phyloP scores from a whole-genome alignment of 78 protist genomes.

The Diacronema lutheri region DNA sequence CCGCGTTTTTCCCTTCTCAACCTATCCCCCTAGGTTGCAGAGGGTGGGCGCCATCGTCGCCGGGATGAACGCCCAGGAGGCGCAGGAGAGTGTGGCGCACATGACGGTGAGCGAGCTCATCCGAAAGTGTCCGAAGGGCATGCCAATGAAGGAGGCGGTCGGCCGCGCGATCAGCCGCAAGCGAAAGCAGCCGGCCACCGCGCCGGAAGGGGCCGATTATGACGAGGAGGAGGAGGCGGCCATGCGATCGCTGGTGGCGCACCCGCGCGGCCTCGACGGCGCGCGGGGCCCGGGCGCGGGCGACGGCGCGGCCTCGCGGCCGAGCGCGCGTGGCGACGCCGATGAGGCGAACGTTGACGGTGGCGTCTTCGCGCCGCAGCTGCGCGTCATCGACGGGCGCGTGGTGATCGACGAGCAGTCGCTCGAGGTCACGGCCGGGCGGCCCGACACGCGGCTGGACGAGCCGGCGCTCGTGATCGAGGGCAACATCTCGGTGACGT shows the following conservation, averaged over 20 bases:
- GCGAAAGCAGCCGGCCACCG: not conserved
- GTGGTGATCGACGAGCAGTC: not conserved
- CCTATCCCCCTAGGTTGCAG: too few relatives aligned
- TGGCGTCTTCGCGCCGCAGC: conserved; percentile 5
- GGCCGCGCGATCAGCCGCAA: not conserved
- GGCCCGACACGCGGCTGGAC: not conserved
- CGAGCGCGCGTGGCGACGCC: not conserved
- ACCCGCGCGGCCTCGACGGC: not conserved
- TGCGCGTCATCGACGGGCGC: not conserved
- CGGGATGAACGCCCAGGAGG: not conserved
- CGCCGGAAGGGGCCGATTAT: not conserved
- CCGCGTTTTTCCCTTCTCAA: too few relatives aligned
- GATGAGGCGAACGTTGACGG: not conserved
- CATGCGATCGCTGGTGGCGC: not conserved
- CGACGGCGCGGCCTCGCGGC: not conserved
- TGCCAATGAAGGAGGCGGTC: not conserved
- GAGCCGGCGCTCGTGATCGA: not conserved
- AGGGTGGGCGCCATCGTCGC: too few relatives aligned
- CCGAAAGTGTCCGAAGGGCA: not conserved
- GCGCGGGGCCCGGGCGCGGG: not conserved
- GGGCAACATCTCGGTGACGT: not conserved
- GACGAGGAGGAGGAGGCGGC: not conserved
- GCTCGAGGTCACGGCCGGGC: not conserved
- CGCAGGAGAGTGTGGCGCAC: not conserved
- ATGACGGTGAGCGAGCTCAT: not conserved